These are phyloP conservation scores for Pulveroboletus sp. DNA, from an alignment of 768 basidiomycete species.

Conservation along the genomic window DNA sequence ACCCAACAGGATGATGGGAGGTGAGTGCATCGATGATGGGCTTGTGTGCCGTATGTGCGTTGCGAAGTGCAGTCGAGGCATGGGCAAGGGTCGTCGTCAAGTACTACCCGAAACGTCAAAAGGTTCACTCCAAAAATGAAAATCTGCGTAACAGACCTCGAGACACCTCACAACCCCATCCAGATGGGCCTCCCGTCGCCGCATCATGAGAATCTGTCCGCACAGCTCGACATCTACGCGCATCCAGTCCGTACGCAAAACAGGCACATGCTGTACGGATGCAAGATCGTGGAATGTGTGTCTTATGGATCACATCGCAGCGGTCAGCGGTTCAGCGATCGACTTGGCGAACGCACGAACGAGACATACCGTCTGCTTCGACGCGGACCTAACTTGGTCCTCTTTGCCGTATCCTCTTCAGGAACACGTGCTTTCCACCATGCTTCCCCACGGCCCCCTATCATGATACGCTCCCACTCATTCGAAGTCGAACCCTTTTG, in stretches of 20 bases:
- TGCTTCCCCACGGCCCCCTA: constrained; percentile 11
- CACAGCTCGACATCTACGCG: constrained; percentile 76
- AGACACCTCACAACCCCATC: constrained; percentile 60
- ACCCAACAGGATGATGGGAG: constrained; percentile 11
- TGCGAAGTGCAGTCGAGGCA: constrained; percentile 55
- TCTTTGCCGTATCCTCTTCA: constrained; percentile 12
- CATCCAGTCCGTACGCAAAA: constrained; percentile 64
- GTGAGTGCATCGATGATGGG: constrained; percentile 46
- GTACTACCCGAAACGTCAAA: constrained; percentile 32
- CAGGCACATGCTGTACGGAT: constrained; percentile 44
- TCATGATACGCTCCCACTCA: constrained; percentile 28
- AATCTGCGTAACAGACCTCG: constrained; percentile 36
- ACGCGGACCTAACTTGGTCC: constrained; percentile 23
- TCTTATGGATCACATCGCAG: constrained; percentile 28
- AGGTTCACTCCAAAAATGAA: constrained; percentile 6
- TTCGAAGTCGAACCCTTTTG: constrained; percentile 53
- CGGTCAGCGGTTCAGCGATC: background rate
- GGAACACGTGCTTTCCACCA: constrained; percentile 19
- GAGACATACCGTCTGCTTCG: constrained; percentile 18
- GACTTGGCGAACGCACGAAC: background rate
- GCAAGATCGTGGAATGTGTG: constrained; percentile 65
- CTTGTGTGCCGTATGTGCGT: constrained; percentile 55
- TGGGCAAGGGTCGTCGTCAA: constrained; percentile 52
- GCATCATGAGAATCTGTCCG: constrained; percentile 70
- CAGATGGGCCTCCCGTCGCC: constrained; percentile 64